Percentiles rank a stretch among this genome's conserved stretches.
phyloP scores from a whole-genome alignment of 169 alveolate species.

The Perkinsus chesapeaki region DNA sequence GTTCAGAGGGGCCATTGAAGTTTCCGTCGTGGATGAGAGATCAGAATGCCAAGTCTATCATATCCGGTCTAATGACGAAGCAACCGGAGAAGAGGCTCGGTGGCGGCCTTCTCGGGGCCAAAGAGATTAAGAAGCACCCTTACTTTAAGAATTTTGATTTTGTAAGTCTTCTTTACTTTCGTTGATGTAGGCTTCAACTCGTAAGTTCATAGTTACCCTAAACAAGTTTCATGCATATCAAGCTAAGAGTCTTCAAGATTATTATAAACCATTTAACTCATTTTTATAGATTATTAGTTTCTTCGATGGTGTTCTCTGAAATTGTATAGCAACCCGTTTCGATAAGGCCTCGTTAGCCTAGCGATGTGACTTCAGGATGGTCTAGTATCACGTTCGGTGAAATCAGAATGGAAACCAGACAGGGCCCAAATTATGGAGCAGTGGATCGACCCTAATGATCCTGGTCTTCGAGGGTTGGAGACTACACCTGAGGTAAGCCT shows the following conservation, averaged over 20 bases:
- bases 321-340: not conserved
- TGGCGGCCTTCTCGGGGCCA: constrained; percentile 25
- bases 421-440: not conserved
- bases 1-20: constrained; percentile 32
- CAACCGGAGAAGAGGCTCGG: constrained; percentile 42
- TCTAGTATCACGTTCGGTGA: not conserved
- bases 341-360: not conserved
- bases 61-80: constrained; percentile 24
- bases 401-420: not conserved
- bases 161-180: not conserved
- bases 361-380: not conserved
- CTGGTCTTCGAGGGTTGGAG: not conserved
- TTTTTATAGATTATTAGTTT: not conserved
- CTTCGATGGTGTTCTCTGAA: not conserved
- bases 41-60: constrained; percentile 21
- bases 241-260: too few relatives aligned
- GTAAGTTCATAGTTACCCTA: not conserved
- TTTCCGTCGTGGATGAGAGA: constrained; percentile 47
- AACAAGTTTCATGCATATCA: too few relatives aligned
- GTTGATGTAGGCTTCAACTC: not conserved
- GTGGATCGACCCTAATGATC: not conserved
- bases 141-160: constrained; percentile 18
- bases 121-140: constrained; percentile 33
- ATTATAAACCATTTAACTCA: too few relatives aligned
- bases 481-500: not conserved